Conservation (phyloP, 2,329 filamentous ascomycete genomes). For the Chaetomium olivaceum region DNA sequence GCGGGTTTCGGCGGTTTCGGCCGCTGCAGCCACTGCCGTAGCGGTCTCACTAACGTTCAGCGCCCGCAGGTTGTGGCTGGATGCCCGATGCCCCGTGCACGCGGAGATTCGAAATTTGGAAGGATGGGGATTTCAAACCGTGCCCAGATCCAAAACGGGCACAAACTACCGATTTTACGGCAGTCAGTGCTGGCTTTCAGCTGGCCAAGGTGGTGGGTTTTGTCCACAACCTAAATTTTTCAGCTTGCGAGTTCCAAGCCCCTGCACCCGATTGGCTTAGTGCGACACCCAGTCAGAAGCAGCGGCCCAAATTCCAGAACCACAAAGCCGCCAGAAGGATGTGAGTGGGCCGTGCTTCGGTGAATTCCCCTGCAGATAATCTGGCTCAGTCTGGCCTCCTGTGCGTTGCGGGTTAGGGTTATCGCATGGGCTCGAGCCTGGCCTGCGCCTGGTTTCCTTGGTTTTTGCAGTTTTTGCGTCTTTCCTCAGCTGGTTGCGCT, state of each 20-base stretch:
- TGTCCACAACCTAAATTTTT: slow-evolving; percentile 6
- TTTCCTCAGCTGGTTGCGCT: slow-evolving; percentile 4
- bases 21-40: slow-evolving; percentile 9
- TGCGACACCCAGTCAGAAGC: not conserved
- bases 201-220: slow-evolving; percentile 15
- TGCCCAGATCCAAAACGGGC: not conserved
- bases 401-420: slow-evolving; percentile 4
- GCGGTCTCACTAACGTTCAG: not conserved
- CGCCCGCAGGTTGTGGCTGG: not conserved
- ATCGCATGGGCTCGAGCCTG: not conserved
- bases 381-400: too few species aligned
- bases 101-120: not conserved
- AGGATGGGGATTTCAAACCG: not conserved
- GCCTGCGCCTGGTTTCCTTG: not conserved
- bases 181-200: slow-evolving; percentile 18
- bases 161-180: not conserved
- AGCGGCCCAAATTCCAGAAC: not conserved
- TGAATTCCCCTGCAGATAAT: not conserved
- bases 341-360: slow-evolving; percentile 5
- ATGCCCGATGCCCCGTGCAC: not conserved
- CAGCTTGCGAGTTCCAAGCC: slow-evolving; percentile 15
- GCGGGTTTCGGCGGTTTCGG: not conserved
- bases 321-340: not conserved
- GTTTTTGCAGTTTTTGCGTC: not conserved
- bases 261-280: slow-evolving; percentile 14